phyloP scores from a whole-genome alignment of 2,329 filamentous ascomycete genomes.

The Colletotrichum endophyticum region DNA sequence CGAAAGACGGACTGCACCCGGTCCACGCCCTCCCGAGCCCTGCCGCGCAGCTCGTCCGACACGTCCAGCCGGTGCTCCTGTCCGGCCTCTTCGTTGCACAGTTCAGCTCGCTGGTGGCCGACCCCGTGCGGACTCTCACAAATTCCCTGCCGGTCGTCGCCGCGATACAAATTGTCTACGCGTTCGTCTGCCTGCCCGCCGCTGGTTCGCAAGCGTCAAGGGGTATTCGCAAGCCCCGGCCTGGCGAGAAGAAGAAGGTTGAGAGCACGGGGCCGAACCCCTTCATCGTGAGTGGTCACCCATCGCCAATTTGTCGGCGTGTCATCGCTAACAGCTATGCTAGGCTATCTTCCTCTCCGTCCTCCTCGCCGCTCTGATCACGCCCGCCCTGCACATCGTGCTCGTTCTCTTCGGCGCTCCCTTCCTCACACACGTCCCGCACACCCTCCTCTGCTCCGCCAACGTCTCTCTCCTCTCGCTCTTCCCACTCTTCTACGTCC shows the following conservation, averaged over 20 bases:
- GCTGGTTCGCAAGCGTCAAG: conserved; percentile 53
- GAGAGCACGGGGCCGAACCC: conserved; percentile 48
- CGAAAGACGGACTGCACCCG: conserved; percentile 37
- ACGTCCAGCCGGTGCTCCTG: conserved; percentile 72
- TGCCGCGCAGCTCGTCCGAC: conserved; percentile 56
- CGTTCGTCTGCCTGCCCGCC: conserved; percentile 66
- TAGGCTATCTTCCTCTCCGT: conserved; percentile 52
- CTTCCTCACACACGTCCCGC: conserved; percentile 76
- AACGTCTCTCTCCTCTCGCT: conserved; percentile 82
- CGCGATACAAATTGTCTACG: conserved; percentile 68
- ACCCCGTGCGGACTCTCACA: conserved; percentile 70
- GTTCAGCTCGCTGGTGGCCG: conserved; percentile 70
- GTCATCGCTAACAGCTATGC: not conserved
- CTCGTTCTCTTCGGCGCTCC: conserved; percentile 93
- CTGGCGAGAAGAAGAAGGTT: conserved; percentile 59
- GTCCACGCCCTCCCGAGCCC: conserved; percentile 42
- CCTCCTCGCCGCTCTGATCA: conserved; percentile 71
- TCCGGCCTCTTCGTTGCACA: conserved; percentile 66
- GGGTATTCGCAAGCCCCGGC: conserved; percentile 53
- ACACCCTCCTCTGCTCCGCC: conserved; percentile 80
- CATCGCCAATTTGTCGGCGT: not conserved
- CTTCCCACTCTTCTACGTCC: conserved; percentile 83
- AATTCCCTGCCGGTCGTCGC: conserved; percentile 66
- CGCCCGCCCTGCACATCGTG: conserved; percentile 64
- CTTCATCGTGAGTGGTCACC: conserved; percentile 47